Percentiles rank a stretch among this genome's conserved stretches.
These are phyloP conservation scores for Aegilops speltoides DNA, from an alignment of 176 grass and related monocot genomes.

Conservation along the genomic window DNA sequence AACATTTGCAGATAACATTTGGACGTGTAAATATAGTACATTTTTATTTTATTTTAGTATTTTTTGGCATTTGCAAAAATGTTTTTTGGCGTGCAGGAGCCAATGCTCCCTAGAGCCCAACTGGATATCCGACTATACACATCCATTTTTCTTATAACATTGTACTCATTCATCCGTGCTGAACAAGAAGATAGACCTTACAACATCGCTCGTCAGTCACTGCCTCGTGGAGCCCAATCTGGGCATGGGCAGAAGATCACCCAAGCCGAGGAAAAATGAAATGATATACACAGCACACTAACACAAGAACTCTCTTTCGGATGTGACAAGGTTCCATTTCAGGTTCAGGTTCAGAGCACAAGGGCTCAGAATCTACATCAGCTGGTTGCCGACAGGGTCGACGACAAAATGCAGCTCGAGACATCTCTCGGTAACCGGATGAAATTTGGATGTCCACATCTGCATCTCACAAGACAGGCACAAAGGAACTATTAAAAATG, in stretches of 20 bases:
- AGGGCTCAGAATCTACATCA: constrained; percentile 47
- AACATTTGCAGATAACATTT: no score
- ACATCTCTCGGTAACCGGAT: constrained; percentile 50
- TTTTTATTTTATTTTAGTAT: no score
- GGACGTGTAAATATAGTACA: no score
- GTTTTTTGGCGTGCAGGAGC: no score
- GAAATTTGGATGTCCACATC: constrained; percentile 65
- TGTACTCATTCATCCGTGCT: no score
- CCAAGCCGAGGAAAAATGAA: neutral
- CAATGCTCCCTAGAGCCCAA: no score
- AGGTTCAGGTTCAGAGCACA: neutral
- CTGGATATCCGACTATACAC: no score
- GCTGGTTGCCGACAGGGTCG: constrained; percentile 75
- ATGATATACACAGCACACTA: neutral
- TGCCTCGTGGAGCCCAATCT: neutral
- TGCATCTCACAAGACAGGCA: constrained; percentile 38
- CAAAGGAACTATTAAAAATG: neutral
- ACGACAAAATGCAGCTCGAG: constrained; percentile 70
- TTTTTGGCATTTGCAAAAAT: no score
- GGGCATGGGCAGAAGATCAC: neutral
- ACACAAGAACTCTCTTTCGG: neutral
- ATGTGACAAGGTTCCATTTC: neutral
- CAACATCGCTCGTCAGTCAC: neutral
- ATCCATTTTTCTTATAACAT: no score
- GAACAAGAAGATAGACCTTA: no score